These are phyloP conservation scores for Phoenix roebelenii DNA, from an alignment of 176 grass and related monocot species.

Conservation along the genomic window DNA sequence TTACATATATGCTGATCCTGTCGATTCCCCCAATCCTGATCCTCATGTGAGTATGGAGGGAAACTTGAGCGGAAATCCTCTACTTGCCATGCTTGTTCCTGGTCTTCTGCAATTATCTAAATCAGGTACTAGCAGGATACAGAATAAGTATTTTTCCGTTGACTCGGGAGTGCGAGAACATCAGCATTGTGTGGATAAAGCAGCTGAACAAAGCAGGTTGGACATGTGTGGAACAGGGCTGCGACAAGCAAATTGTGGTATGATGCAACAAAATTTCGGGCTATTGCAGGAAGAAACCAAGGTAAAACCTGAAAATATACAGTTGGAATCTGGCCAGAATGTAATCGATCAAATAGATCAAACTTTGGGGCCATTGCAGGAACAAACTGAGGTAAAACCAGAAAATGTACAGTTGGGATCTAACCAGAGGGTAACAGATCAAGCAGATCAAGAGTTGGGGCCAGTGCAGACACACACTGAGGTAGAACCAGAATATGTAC, in stretches of 20 bases:
- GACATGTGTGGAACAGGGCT: too few species aligned
- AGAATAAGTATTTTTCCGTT: constrained; percentile 42
- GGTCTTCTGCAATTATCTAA: constrained; percentile 65
- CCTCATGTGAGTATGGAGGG: constrained; percentile 20
- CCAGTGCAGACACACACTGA: neutral
- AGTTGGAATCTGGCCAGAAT: too few species aligned
- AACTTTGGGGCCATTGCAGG: too few species aligned
- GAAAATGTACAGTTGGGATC: too few species aligned
- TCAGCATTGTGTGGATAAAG: constrained; percentile 1
- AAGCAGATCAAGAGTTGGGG: constrained; percentile 10
- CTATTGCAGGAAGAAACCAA: too few species aligned
- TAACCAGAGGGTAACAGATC: neutral
- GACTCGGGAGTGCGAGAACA: constrained; percentile 12
- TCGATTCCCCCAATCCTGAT: constrained; percentile 28
- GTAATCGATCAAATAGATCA: too few species aligned
- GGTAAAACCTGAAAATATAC: too few species aligned
- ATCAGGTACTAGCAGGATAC: constrained; percentile 42
- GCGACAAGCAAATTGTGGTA: too few species aligned
- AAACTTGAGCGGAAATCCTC: constrained; percentile 53
- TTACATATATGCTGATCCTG: constrained; percentile 77
- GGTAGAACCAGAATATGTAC: neutral
- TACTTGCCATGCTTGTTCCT: constrained; percentile 80
- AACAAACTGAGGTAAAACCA: too few species aligned
- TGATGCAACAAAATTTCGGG: too few species aligned
- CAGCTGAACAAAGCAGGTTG: constrained; percentile 8